Base-by-base conservation (phyloP, 2,329 filamentous ascomycete genomes). In the Ciborinia camelliae region DNA sequence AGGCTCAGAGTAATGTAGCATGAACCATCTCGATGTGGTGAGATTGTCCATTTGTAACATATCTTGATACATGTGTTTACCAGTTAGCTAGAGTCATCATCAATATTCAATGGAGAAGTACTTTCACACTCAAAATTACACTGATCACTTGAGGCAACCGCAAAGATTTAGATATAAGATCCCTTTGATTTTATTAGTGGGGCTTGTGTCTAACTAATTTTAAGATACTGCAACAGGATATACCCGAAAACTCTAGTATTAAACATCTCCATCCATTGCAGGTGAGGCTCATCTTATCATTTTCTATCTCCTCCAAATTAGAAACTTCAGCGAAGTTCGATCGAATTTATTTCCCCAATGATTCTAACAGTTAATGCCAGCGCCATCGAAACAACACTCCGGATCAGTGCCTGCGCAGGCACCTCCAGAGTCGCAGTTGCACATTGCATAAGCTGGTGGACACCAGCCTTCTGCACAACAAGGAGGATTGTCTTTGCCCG, bases 401-500 rank as follows among this genome's bases (percentile, higher is more conserved):
- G 14, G 52, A 39, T 54, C 32, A 18, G 32, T 54, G 4, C 52
- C n/a, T 20, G 52, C 32, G 8, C 52, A 54, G 4, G 8, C 14
- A 2, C 32, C 52, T 4, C 23, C 32, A 54, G 52, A n/a, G 4
- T 23, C 9, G 26, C 35, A 54, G 4, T 54, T 54, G 52, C 32
- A 39, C 15, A 39, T 10, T 54, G 14, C 12, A 14, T 15, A 54
- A 4, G 5, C 7, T 18, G 52, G 35, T 39, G n/a, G n/a, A 23
- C n/a, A 54, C 12, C 18, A 43, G 5, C 6, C 0, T 1, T 26
- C 9, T 10, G 1, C 0, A 39, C 51, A 54, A 8, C 51, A 54
- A 2, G 0, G 2, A 14, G 51, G 6, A 1, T 26, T 0, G 1
- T 2, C 1, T 3, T 7, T 4, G 2, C n/a, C 32, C 0, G 3